phyloP scores from a whole-genome alignment of 78 protist genomes.

The Protostelium mycophagum region DNA sequence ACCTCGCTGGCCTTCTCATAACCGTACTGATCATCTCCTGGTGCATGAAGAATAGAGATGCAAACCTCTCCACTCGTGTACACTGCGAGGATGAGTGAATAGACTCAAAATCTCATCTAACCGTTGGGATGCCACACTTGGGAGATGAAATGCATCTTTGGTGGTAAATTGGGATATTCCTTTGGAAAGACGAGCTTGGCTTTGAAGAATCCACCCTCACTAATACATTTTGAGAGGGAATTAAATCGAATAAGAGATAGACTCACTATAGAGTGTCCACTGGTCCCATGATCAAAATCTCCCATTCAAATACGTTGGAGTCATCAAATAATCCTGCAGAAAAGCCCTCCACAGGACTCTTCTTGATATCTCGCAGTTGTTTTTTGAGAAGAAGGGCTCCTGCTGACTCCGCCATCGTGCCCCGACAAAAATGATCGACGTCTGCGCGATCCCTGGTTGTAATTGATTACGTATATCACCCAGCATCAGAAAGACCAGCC shows the following conservation, averaged over 20 bases:
- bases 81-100: no score
- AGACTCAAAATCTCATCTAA: no score
- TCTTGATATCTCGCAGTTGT: constrained; percentile 26
- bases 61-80: constrained; percentile 89
- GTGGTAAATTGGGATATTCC: constrained; percentile 86
- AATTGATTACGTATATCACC: no score
- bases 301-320: constrained; percentile 86
- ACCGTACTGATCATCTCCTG: constrained; percentile 90
- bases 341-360: constrained; percentile 89
- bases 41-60: constrained; percentile 94
- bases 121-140: constrained; percentile 90
- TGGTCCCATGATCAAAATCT: constrained; percentile 86
- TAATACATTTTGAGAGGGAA: not conserved
- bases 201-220: constrained; percentile 87
- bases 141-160: constrained; percentile 80
- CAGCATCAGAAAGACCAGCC: no score
- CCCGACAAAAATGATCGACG: no score
- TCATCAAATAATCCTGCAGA: constrained; percentile 90
- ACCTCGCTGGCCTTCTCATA: constrained; percentile 85
- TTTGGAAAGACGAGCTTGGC: constrained; percentile 73
- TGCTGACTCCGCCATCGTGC: not conserved
- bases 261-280: constrained; percentile 76
- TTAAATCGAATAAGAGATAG: not conserved
- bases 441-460: no score
- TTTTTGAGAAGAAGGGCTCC: constrained; percentile 14